Evolutionary conservation across 352 stramenopile species (phyloP).

Genomic region (Pythium myriotylum): DNA sequence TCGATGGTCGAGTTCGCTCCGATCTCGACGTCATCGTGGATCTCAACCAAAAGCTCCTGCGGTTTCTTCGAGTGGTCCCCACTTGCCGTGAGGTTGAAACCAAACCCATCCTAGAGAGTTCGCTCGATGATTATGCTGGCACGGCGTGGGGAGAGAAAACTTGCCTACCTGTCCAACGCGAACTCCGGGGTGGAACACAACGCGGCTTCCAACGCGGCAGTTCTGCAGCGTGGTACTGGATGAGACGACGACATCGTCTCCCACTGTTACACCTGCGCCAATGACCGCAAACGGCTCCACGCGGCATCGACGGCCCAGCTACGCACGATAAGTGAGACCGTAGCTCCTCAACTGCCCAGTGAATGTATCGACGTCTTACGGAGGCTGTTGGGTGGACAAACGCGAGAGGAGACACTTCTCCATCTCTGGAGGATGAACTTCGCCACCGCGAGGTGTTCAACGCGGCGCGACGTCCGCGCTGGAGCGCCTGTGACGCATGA

Average conservation of each 20-base stretch:
- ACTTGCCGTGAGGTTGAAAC: slow-evolving; percentile 62
- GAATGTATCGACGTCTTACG: slow-evolving; percentile 8
- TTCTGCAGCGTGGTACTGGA: slow-evolving; percentile 70
- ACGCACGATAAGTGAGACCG: background rate
- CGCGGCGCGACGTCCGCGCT: background rate
- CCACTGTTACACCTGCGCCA: slow-evolving; percentile 60
- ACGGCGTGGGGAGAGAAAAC: background rate
- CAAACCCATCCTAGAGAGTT: slow-evolving; percentile 68
- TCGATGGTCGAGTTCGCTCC: slow-evolving; percentile 83
- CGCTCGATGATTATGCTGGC: background rate
- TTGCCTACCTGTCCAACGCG: slow-evolving; percentile 60
- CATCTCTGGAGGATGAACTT: background rate
- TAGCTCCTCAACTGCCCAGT: too few species aligned
- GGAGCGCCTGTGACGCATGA: background rate
- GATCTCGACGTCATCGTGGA: slow-evolving; percentile 86
- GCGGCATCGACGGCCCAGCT: slow-evolving; percentile 62
- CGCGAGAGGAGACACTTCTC: slow-evolving; percentile 5
- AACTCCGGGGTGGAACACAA: slow-evolving; percentile 74
- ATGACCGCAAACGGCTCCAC: slow-evolving; percentile 64
- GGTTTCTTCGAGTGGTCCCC: slow-evolving; percentile 81
- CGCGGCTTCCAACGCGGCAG: slow-evolving; percentile 58
- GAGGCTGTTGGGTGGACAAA: slow-evolving; percentile 28
- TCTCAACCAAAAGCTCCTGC: slow-evolving; percentile 73
- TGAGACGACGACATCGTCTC: slow-evolving; percentile 48
- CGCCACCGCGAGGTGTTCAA: background rate